Percentiles rank a stretch among this genome's conserved stretches.
These are phyloP conservation scores for Gamarada debralockiae DNA, from an alignment of 495 filamentous ascomycete genomes.

Conservation along the genomic window DNA sequence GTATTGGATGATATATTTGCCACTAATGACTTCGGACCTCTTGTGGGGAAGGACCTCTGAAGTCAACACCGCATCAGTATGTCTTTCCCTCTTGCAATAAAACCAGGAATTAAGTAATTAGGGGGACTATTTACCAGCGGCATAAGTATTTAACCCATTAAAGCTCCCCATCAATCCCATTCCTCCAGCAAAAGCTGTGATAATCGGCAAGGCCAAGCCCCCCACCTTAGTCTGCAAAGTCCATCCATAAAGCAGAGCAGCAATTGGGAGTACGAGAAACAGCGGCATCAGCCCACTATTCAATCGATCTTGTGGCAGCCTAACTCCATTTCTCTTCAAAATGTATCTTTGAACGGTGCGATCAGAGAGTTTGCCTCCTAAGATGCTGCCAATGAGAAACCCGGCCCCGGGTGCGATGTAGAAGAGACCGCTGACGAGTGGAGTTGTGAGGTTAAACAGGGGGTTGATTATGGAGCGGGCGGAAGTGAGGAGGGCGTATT, in stretches of 20 bases:
- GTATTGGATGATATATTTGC: constrained; percentile 66
- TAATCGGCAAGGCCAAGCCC: constrained; percentile 59
- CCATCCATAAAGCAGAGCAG: constrained; percentile 68
- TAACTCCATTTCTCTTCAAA: constrained; percentile 46
- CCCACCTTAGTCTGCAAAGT: constrained; percentile 59
- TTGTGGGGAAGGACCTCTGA: constrained; percentile 57
- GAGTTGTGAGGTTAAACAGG: constrained; percentile 59
- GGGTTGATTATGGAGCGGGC: constrained; percentile 70
- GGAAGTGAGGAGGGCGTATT: constrained; percentile 64
- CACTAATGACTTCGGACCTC: constrained; percentile 63
- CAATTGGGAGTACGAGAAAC: constrained; percentile 53
- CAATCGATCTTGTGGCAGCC: constrained; percentile 64
- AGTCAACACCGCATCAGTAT: not conserved
- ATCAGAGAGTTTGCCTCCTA: constrained; percentile 67
- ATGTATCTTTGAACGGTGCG: constrained; percentile 59
- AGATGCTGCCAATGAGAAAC: constrained; percentile 61
- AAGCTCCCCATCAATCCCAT: constrained; percentile 67
- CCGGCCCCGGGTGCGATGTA: constrained; percentile 68
- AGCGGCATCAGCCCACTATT: constrained; percentile 54
- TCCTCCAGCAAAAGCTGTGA: constrained; percentile 65
- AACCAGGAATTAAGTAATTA: not conserved
- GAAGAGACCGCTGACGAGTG: constrained; percentile 61
- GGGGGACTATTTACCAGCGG: constrained; percentile 37
- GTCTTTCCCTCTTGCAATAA: not conserved
- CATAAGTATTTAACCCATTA: constrained; percentile 67